Evolutionary conservation across 768 basidiomycete genomes (phyloP).

Genomic region (Boletus sp.): DNA sequence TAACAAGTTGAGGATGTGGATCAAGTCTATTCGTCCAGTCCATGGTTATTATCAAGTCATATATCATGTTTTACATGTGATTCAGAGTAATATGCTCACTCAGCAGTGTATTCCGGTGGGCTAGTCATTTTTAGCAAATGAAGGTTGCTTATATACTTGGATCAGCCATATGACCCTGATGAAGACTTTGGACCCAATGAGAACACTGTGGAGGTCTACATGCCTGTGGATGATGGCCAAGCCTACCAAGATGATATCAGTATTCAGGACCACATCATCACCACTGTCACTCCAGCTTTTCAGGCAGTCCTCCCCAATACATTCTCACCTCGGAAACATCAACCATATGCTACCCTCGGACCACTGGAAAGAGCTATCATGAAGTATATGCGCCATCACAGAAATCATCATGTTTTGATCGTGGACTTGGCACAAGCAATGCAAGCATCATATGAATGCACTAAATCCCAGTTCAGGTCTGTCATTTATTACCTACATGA

Average conservation of each 20-base stretch:
- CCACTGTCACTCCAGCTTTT: neutral
- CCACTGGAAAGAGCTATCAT: constrained; percentile 20
- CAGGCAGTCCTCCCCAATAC: constrained; percentile 7
- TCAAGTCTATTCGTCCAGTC: constrained; percentile 16
- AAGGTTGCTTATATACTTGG: neutral
- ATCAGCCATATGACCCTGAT: constrained; percentile 6
- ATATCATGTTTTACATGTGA: constrained; percentile 25
- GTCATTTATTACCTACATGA: constrained; percentile 1
- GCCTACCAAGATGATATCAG: neutral
- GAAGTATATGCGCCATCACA: constrained; percentile 14
- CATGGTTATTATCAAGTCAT: constrained; percentile 27
- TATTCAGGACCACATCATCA: neutral
- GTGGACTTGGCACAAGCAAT: constrained; percentile 16
- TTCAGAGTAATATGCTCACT: constrained; percentile 8
- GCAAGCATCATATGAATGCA: constrained; percentile 12
- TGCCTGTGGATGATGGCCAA: neutral
- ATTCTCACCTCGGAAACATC: constrained; percentile 23
- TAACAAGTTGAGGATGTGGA: neutral
- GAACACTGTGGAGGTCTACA: neutral
- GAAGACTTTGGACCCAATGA: neutral
- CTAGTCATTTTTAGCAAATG: neutral
- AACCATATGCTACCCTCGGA: constrained; percentile 16
- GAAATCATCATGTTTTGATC: constrained; percentile 1
- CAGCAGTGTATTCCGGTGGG: constrained; percentile 13
- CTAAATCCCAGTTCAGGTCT: constrained; percentile 22